Base-by-base conservation (phyloP, 768 basidiomycete genomes). In the Amylocystis lapponica region DNA sequence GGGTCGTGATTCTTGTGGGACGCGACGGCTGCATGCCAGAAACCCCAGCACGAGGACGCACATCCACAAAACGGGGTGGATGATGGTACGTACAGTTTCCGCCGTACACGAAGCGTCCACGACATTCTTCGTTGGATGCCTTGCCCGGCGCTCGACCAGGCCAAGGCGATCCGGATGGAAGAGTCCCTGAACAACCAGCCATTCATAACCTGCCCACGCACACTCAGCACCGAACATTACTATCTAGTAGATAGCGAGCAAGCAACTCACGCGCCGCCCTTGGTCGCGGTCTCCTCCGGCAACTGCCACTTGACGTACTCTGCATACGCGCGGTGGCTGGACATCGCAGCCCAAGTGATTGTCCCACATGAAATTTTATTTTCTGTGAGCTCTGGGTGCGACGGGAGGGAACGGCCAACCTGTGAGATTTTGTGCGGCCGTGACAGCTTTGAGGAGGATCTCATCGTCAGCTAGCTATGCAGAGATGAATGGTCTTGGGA, bases 1-100 rank as follows among this genome's bases (percentile, higher is more conserved):
- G 17, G 67, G 52, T 64, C 62, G 46, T 60, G 61, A 27, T 64
- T 63, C 25, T 56, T 52, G 4, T 53, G 54, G 1, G 64, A 65
- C 20, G 59, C 53, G 22, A 60, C 59, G 8, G 63, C 54, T 27
- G 65, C 47, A 43, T 2, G 54, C 39, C 6, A 56, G 40, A 31
- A 57, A 55, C 16, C 62, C 62, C 12, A 63, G 48, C 47, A 32
- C 57, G 40, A 3, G 49, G 51, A 27, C 39, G 58, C 25, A 47
- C 31, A 7, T 66, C 67, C 23, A 68, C 64, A 27, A 55, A 54
- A 22, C 59, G 55, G 27, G 64, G 22, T 3, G 19, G 22, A 21
- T 11, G 11, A 25, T 6, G 5, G 22, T 25, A 25, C 44, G 5
- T 17, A 54, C 53, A 40, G 40, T 49, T 52, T 27, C 54, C 54